These are phyloP conservation scores for Nothophoma quercina DNA, from an alignment of 2,329 filamentous ascomycete species.

Conservation along the genomic window DNA sequence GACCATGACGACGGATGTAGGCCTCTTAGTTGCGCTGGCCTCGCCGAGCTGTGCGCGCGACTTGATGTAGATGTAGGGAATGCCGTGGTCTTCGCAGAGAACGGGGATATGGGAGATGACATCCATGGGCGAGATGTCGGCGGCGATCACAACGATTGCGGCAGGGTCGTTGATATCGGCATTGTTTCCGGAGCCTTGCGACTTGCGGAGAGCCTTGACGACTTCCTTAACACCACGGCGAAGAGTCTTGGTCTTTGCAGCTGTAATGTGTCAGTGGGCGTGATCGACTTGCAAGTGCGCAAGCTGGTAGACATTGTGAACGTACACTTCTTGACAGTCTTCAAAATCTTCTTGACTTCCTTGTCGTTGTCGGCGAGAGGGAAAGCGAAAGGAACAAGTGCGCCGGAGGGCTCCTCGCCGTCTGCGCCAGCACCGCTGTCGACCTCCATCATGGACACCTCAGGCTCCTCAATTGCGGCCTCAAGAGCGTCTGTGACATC, in stretches of 20 bases:
- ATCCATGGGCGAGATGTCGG: conserved; percentile 97
- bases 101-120: conserved; percentile 98
- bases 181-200: conserved; percentile 70
- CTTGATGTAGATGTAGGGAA: conserved; percentile 94
- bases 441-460: conserved; percentile 58
- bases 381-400: conserved; percentile 83
- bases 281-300: not conserved
- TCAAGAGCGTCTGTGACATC: conserved; percentile 57
- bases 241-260: conserved; percentile 92
- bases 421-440: conserved; percentile 50
- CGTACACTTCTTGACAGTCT: conserved; percentile 68
- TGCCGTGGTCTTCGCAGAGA: conserved; percentile 96
- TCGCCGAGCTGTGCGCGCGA: conserved; percentile 93
- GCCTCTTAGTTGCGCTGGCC: conserved; percentile 92
- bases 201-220: conserved; percentile 97
- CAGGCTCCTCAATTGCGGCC: conserved; percentile 66
- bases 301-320: conserved; percentile 4
- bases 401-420: conserved; percentile 56
- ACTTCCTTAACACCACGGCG: conserved; percentile 99
- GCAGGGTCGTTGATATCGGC: conserved; percentile 64
- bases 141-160: conserved; percentile 87
- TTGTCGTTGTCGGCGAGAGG: conserved; percentile 80
- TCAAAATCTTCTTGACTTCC: conserved; percentile 70
- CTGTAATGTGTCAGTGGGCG: conserved; percentile 56
- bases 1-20: conserved; percentile 94